Percentiles rank a stretch among this genome's conserved stretches.
Evolutionary conservation across 1,284 basidiomycete genomes (phyloP).

Genomic region (Ustilago bromivora): DNA sequence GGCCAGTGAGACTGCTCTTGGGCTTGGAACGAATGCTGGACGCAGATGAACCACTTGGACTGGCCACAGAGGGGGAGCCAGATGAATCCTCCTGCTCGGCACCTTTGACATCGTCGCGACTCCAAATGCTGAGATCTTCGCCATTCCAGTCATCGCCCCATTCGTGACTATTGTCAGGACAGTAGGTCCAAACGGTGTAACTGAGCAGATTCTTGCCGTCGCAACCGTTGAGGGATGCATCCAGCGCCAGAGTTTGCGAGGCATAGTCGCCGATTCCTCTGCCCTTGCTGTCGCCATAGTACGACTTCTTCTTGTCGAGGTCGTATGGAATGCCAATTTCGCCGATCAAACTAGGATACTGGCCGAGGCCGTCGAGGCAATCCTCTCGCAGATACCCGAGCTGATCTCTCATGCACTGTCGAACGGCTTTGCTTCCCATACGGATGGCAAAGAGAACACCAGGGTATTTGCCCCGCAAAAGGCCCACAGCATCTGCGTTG

Average conservation of each 20-base stretch:
- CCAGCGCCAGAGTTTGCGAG: constrained; percentile 84
- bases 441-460: constrained; percentile 72
- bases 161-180: constrained; percentile 78
- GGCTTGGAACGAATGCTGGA: constrained; percentile 19
- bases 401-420: constrained; percentile 85
- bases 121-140: constrained; percentile 91
- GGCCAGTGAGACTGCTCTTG: constrained; percentile 14
- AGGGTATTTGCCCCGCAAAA: constrained; percentile 86
- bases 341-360: constrained; percentile 92
- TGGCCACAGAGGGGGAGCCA: neutral
- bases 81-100: constrained; percentile 15
- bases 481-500: constrained; percentile 79
- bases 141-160: constrained; percentile 98
- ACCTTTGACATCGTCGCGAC: constrained; percentile 77
- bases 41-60: constrained; percentile 9
- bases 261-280: constrained; percentile 75
- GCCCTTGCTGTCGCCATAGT: constrained; percentile 70
- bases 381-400: constrained; percentile 83
- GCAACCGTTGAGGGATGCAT: constrained; percentile 88
- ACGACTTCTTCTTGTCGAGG: constrained; percentile 84
- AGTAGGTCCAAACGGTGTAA: constrained; percentile 93
- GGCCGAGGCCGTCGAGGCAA: constrained; percentile 73
- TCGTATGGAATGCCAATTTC: constrained; percentile 96
- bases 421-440: constrained; percentile 84
- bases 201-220: constrained; percentile 86